These are phyloP conservation scores for Teratosphaeria pseudoeucalypti DNA, from an alignment of 2,329 filamentous ascomycete species.

Conservation along the genomic window DNA sequence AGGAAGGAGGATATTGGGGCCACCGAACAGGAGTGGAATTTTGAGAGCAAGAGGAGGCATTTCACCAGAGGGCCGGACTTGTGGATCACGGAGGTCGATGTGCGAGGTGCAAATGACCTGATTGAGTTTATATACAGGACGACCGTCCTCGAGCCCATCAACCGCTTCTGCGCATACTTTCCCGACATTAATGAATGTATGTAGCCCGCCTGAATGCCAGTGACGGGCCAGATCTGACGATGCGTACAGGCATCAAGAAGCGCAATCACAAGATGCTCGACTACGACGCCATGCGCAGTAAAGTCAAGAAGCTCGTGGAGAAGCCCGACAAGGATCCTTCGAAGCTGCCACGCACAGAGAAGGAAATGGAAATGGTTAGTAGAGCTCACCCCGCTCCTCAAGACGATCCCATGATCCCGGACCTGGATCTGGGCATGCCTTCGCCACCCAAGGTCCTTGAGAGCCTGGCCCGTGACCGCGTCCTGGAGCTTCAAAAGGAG, in stretches of 20 bases:
- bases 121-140: slow-evolving; percentile 43
- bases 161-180: slow-evolving; percentile 94
- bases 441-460: slow-evolving; percentile 19
- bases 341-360: slow-evolving; percentile 90
- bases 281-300: slow-evolving; percentile 90
- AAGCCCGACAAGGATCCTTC: slow-evolving; percentile 98
- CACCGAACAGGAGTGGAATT: slow-evolving; percentile 21
- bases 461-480: slow-evolving; percentile 9
- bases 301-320: slow-evolving; percentile 93
- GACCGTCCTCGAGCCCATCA: slow-evolving; percentile 91
- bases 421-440: slow-evolving; percentile 11
- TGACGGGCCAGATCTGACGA: slow-evolving; percentile 1
- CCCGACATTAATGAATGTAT: slow-evolving; percentile 95
- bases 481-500: slow-evolving; percentile 2
- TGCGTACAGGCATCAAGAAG: slow-evolving; percentile 72
- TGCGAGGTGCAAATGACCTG: slow-evolving; percentile 14
- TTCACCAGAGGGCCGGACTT: slow-evolving; percentile 4
- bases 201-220: slow-evolving; percentile 16
- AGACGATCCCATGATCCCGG: not conserved
- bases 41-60: slow-evolving; percentile 12
- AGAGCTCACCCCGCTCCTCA: slow-evolving; percentile 2
- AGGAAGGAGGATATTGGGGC: slow-evolving; percentile 8
- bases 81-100: not conserved
- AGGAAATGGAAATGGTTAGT: slow-evolving; percentile 73
- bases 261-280: slow-evolving; percentile 96